Evolutionary conservation across 208 protist genomes (phyloP).

Genomic region (Leishmania turanica): DNA sequence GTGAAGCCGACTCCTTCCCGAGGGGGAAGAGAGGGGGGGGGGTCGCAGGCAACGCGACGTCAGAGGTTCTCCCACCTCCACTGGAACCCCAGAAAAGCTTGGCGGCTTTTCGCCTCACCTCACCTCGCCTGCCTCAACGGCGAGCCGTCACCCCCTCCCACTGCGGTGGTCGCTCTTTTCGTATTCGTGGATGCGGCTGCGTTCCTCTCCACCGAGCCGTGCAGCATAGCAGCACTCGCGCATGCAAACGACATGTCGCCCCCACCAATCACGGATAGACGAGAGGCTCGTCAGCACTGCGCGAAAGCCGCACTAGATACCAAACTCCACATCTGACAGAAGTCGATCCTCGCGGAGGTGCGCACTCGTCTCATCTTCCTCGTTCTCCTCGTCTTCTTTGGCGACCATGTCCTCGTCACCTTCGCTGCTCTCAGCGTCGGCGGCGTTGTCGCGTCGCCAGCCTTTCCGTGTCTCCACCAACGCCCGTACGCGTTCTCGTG

Average conservation of each 20-base stretch:
- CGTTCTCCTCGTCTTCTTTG: slow-evolving; percentile 9
- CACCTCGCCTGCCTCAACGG: neutral
- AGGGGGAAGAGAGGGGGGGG: neutral
- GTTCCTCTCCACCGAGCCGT: neutral
- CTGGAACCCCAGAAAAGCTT: neutral
- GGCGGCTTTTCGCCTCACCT: neutral
- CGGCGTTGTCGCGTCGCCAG: neutral
- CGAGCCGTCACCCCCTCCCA: neutral
- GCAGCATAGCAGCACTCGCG: neutral
- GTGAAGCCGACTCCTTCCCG: neutral
- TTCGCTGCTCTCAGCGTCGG: neutral
- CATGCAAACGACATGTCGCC: neutral
- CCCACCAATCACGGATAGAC: neutral
- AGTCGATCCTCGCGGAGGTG: slow-evolving; percentile 22
- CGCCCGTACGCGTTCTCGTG: slow-evolving; percentile 27
- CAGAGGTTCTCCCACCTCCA: neutral
- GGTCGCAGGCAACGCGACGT: neutral
- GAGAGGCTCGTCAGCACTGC: neutral
- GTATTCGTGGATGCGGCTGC: neutral
- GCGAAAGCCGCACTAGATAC: slow-evolving; percentile 26
- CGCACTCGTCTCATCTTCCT: slow-evolving; percentile 10
- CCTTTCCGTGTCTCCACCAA: neutral
- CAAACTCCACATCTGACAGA: slow-evolving; percentile 54
- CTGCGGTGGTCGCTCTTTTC: neutral
- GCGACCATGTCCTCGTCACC: slow-evolving; percentile 13